phyloP scores from a whole-genome alignment of 2,329 filamentous ascomycete genomes.

The Ustulina deusta region DNA sequence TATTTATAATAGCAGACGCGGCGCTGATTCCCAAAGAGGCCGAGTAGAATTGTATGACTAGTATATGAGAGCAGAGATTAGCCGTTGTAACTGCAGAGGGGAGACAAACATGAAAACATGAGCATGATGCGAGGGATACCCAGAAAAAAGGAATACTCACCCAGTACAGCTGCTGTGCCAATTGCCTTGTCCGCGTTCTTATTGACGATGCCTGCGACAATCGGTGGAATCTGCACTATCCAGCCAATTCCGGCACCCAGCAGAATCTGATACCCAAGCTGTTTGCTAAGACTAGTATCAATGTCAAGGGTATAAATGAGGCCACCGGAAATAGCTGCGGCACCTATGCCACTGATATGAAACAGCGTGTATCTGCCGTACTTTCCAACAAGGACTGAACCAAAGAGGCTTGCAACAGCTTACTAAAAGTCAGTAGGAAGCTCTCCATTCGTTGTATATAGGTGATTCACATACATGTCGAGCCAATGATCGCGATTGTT shows the following conservation, averaged over 20 bases:
- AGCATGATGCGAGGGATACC: not conserved
- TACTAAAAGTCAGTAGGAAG: slow-evolving; percentile 46
- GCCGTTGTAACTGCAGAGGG: not conserved
- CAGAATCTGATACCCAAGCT: slow-evolving; percentile 58
- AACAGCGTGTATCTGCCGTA: slow-evolving; percentile 59
- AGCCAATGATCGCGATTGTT: slow-evolving; percentile 50
- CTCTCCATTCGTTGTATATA: not conserved
- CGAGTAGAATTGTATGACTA: slow-evolving; percentile 35
- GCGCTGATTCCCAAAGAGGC: slow-evolving; percentile 23
- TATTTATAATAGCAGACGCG: slow-evolving; percentile 34
- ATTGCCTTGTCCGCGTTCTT: slow-evolving; percentile 32
- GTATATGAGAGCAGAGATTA: slow-evolving; percentile 7
- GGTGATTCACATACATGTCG: slow-evolving; percentile 26
- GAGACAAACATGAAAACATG: not conserved
- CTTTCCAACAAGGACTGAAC: slow-evolving; percentile 22
- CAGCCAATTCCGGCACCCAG: slow-evolving; percentile 56
- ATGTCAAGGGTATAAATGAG: slow-evolving; percentile 57
- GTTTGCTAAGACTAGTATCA: slow-evolving; percentile 46
- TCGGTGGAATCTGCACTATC: slow-evolving; percentile 54
- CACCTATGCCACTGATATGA: slow-evolving; percentile 52
- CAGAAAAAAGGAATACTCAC: slow-evolving; percentile 15
- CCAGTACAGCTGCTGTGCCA: slow-evolving; percentile 23
- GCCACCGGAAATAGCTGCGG: slow-evolving; percentile 55
- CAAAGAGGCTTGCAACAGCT: slow-evolving; percentile 29
- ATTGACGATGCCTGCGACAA: slow-evolving; percentile 31